Evolutionary conservation across 1,284 basidiomycete genomes (phyloP).

Genomic region (Sphaerobolus stellatus): DNA sequence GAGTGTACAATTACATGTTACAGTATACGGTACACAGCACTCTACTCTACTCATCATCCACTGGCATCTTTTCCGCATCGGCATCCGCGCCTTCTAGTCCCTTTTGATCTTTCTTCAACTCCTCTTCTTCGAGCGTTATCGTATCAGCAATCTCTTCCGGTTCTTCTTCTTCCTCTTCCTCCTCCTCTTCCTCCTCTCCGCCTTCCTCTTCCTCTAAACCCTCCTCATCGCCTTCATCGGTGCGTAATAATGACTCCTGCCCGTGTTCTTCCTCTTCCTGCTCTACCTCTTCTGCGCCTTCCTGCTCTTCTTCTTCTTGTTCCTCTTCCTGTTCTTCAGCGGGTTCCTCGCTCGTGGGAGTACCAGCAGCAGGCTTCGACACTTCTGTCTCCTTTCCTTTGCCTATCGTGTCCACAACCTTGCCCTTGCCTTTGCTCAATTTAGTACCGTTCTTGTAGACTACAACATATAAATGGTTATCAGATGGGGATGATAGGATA

Average conservation of each 20-base stretch:
- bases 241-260: neutral
- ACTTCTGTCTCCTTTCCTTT: constrained; percentile 24
- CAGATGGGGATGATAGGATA: neutral
- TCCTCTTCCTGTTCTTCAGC: neutral
- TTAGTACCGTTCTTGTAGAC: neutral
- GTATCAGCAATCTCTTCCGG: constrained; percentile 9
- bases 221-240: constrained; percentile 9
- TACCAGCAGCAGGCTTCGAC: neutral
- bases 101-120: neutral
- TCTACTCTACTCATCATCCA: too few relatives aligned
- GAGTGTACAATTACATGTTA: too few relatives aligned
- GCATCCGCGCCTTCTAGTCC: neutral
- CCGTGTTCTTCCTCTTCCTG: neutral
- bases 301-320: neutral
- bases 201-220: constrained; percentile 1
- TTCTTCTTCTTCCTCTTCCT: constrained; percentile 18
- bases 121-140: constrained; percentile 4
- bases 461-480: neutral
- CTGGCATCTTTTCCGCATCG: too few relatives aligned
- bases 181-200: constrained; percentile 22
- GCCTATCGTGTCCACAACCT: constrained; percentile 10
- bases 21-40: too few relatives aligned
- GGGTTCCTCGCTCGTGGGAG: neutral
- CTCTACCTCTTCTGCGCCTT: too few relatives aligned
- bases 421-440: constrained; percentile 10